Base-by-base conservation (phyloP, 768 basidiomycete species). In the Tricholoma furcatifolium region DNA sequence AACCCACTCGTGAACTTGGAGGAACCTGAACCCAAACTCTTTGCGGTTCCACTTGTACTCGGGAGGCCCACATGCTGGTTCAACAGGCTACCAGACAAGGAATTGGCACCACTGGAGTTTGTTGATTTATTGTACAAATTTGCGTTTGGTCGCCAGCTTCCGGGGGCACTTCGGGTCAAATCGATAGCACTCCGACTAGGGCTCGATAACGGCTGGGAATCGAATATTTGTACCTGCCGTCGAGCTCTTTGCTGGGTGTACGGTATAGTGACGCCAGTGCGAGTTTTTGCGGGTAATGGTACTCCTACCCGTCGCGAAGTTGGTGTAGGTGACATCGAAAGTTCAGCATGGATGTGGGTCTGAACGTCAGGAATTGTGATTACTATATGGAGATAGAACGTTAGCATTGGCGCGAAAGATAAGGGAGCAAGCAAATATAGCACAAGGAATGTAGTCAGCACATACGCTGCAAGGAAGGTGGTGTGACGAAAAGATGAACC, bases 351-450 rank as follows among this genome's bases (percentile, higher is more conserved):
- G 50, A 92, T 91, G 62, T 89, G 87, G 4, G 76, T 67, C 68
- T 91, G 87, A 38, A 89, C 77, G 58, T 91, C 84, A n/a, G 88
- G 88, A 58, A 91, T 89, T 47, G 85, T 82, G 57, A 91, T 88
- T 69, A 91, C 88, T 91, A 70, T 51, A 72, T 62, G 69, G 70
- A 55, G 65, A 64, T 55, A 27, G 60, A 57, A 59, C 43, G 69
- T 63, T 49, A 55, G 60, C 39, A 45, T 55, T 67, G 43, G 58
- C 42, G 61, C 59, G 44, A 59, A 51, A 60, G 61, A 65, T 62
- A 59, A 67, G 59, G 64, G 27, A 27, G 62, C 60, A 64, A 50
- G 57, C 64, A 60, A 70, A 63, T 58, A 65, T 63, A 63, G 63
- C 43, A 53, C 58, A 43, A n/a, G n/a, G 24, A 30, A 20, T 17